Evolutionary conservation across 768 basidiomycete genomes (phyloP), one percentile per base, ranked within the genome.

Genomic region (Gautieria morchelliformis): DNA sequence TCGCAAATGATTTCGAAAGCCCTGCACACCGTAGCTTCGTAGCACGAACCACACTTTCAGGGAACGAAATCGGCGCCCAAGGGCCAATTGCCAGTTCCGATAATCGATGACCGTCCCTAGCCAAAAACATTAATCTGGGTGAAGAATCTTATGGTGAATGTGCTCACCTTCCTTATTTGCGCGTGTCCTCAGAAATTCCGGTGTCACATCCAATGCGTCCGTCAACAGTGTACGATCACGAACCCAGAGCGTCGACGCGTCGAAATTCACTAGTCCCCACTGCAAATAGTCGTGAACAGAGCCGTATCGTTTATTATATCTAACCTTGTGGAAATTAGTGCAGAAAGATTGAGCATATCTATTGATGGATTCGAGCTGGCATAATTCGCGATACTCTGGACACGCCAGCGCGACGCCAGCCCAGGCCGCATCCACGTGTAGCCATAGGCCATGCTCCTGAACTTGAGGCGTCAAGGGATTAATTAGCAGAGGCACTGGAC

Each of bases 31-130:
- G 62, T 78, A 94, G 60, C 86, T 85, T 14, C 93, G 79, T 48
- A 96, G 71, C 24, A 95, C 88, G 67, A 96, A 96, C 91, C 91
- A 95, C 7, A 96, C 62, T 67, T 96, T 96, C 61, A 95, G 75
- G 22, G 90, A 87, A 37, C 94, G 79, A 78, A 95, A 96, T 44
- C 89, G 81, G n/a, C 92, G 79, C 12, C 91, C 91, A 4, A 95
- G 81, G 7, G 77, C 76, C 22, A 91, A 72, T 64, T 89, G 87
- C 89, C 89, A 91, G 67, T 92, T 89, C 15, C 88, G 80, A 64
- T 88, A 92, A 64, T 97, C 93, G 59, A 90, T 84, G 14, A 93
- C 93, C 0, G 79, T 80, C 2, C 90, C 86, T 84, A 56, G 20
- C 35, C 35, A 37, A 37, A n/a, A 14, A 37, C 9, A 14, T 37